Percentiles rank a stretch among this genome's conserved stretches.
Evolutionary conservation across 129 eudicot species (phyloP).

Genomic region (Tagetes erecta): DNA sequence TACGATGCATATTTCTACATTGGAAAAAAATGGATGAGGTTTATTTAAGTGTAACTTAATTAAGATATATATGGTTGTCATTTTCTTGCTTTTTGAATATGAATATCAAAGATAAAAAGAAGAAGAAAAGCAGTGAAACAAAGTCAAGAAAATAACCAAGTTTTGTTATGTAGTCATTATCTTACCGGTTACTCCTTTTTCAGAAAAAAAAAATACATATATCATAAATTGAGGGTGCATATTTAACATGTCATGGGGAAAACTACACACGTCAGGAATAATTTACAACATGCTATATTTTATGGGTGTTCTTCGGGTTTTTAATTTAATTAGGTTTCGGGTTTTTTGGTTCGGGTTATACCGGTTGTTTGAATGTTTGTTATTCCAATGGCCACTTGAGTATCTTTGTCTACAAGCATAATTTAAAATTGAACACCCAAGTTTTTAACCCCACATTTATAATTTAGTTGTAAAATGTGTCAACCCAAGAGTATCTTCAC

Average conservation of each 20-base stretch:
- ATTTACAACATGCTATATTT: no score
- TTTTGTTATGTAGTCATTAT: slow-evolving; percentile 37
- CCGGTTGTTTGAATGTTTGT: no score
- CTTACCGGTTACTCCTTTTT: slow-evolving; percentile 30
- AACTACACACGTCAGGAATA: no score
- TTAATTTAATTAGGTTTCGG: no score
- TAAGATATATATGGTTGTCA: slow-evolving; percentile 20
- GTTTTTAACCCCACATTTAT: no score
- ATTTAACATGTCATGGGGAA: not conserved
- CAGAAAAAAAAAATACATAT: not conserved
- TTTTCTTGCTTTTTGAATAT: slow-evolving; percentile 21
- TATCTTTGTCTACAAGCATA: no score
- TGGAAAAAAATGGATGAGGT: not conserved
- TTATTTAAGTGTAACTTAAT: not conserved
- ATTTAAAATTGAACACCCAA: no score
- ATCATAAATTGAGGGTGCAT: not conserved
- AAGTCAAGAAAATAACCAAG: slow-evolving; percentile 35
- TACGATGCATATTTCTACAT: not conserved
- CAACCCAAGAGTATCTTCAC: no score
- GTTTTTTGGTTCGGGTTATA: no score
- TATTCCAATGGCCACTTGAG: no score
- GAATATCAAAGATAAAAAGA: slow-evolving; percentile 13
- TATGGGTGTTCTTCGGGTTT: no score
- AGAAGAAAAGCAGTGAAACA: slow-evolving; percentile 11
- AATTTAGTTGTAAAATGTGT: no score